Percentiles rank a stretch among this genome's conserved stretches.
Conservation (phyloP, 2,329 filamentous ascomycete species). For the Fusarium coffeatum region DNA sequence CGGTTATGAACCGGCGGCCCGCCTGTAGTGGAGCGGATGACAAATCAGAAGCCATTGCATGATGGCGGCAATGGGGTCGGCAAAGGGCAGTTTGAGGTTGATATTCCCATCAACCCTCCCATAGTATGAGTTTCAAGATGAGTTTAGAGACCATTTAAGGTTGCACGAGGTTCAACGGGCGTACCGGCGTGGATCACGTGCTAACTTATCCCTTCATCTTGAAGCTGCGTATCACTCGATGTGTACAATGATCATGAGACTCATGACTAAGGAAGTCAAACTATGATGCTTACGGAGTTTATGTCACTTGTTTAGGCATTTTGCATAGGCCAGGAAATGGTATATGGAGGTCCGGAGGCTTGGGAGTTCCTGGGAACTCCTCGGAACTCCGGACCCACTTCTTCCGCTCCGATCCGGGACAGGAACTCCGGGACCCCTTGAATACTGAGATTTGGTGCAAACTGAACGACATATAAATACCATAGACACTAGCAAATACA, state of each 20-base stretch:
- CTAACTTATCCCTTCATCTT: background rate
- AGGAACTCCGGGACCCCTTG: background rate
- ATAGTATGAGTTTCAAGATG: background rate
- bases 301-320: background rate
- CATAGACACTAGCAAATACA: background rate
- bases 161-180: background rate
- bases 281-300: background rate
- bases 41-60: background rate
- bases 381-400: slow-evolving; percentile 17
- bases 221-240: background rate
- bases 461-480: background rate
- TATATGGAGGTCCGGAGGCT: background rate
- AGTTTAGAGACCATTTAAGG: background rate
- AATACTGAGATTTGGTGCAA: background rate
- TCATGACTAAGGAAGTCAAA: background rate
- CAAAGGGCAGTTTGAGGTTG: background rate
- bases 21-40: slow-evolving; percentile 3
- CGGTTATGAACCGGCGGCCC: slow-evolving; percentile 2
- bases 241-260: background rate
- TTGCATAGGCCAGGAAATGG: background rate
- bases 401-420: background rate
- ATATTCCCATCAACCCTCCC: background rate
- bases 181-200: background rate
- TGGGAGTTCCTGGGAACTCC: slow-evolving; percentile 36
- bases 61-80: background rate